A percentile compares a stretch with the other conserved stretches of the same genome.
Evolutionary conservation across 2,329 filamentous ascomycete species (phyloP).

Genomic region (Sporothrix variecibatus): DNA sequence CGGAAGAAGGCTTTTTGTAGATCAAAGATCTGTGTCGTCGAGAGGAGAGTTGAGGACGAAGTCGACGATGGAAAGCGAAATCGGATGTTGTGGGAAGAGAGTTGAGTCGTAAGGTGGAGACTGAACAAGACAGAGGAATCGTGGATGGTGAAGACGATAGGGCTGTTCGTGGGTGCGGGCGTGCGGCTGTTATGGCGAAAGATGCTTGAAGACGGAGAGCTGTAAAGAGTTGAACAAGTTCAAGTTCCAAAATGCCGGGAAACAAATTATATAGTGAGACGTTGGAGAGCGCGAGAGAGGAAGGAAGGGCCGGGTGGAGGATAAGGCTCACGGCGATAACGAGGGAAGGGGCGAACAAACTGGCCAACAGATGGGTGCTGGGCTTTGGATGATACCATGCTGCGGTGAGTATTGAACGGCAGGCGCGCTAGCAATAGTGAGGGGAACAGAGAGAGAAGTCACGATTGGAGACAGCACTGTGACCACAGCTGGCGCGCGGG

Average conservation of each 20-base stretch:
- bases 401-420: background rate
- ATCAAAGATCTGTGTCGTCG: background rate
- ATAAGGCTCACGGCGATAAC: conserved; percentile 10
- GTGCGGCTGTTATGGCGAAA: background rate
- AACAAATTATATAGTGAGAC: background rate
- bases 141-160: background rate
- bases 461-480: conserved; percentile 9
- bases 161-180: background rate
- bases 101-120: background rate
- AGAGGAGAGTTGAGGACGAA: background rate
- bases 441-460: background rate
- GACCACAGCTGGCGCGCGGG: background rate
- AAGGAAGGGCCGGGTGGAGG: background rate
- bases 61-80: background rate
- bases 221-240: background rate
- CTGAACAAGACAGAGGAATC: background rate
- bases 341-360: background rate
- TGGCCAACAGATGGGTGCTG: no score
- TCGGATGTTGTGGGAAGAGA: conserved; percentile 14
- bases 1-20: background rate
- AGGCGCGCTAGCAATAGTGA: background rate
- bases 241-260: background rate
- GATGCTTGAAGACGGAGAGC: background rate
- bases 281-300: background rate
- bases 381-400: background rate